A percentile compares a stretch with the other conserved stretches of the same genome.
These are phyloP conservation scores for Penicillium arizonense DNA, from an alignment of 495 filamentous ascomycete species.

Conservation along the genomic window DNA sequence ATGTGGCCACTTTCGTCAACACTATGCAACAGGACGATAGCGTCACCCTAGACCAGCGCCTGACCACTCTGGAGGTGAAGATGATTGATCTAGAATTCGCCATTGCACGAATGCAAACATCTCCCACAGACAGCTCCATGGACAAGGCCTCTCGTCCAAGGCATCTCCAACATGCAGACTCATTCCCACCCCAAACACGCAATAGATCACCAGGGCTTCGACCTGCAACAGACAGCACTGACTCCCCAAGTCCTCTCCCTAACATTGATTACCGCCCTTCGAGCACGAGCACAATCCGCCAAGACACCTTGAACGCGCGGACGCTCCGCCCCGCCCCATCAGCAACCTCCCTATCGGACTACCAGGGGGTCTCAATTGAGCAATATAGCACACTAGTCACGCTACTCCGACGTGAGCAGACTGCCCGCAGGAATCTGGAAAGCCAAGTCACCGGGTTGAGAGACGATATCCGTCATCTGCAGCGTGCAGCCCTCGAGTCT, in stretches of 20 bases:
- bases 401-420: slow-evolving; percentile 56
- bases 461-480: slow-evolving; percentile 47
- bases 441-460: slow-evolving; percentile 49
- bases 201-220: slow-evolving; percentile 20
- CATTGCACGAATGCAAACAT: slow-evolving; percentile 50
- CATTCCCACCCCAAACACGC: slow-evolving; percentile 13
- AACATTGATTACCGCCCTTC: slow-evolving; percentile 24
- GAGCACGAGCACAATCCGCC: slow-evolving; percentile 43
- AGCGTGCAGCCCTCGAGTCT: slow-evolving; percentile 32
- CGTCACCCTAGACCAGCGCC: slow-evolving; percentile 48
- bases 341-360: slow-evolving; percentile 30
- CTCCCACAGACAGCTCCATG: slow-evolving; percentile 12
- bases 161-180: slow-evolving; percentile 12
- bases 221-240: slow-evolving; percentile 21
- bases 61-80: slow-evolving; percentile 54
- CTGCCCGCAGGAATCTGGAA: slow-evolving; percentile 52
- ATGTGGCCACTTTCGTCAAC: slow-evolving; percentile 41
- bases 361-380: slow-evolving; percentile 48
- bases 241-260: slow-evolving; percentile 19
- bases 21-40: slow-evolving; percentile 47
- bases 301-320: slow-evolving; percentile 27
- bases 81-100: slow-evolving; percentile 56
- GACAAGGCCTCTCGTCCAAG: slow-evolving; percentile 17
- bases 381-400: slow-evolving; percentile 56
- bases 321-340: slow-evolving; percentile 33